Base-by-base conservation (phyloP, 1,284 basidiomycete species). In the Ustilago lituana region DNA sequence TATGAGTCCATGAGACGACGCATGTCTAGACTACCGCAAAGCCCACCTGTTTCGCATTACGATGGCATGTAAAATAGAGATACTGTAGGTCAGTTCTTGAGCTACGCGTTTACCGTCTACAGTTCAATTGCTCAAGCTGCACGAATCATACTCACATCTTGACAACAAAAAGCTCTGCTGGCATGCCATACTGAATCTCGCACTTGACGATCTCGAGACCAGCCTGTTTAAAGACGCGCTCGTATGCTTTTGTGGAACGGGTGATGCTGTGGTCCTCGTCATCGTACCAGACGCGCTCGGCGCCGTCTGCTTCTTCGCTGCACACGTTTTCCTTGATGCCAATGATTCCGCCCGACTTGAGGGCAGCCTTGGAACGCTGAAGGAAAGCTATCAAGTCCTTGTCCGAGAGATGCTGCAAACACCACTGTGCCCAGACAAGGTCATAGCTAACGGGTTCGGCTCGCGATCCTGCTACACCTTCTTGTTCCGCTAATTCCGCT, bases 311-410 rank as follows among this genome's bases (percentile, higher is more conserved):
- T 9, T 62, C 57, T 35, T 81, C 80, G 14, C 39, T 52, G 56
- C 78, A 80, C 0, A 82, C 77, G 39, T 82, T 82, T 50, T 82
- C 80, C 66, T 82, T 82, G 37, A 82, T 62, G 4, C 79, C 73
- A 20, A 82, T 80, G 24, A 77, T 55, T 12, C 79, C 79, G 5
- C 32, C 29, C n/a, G 49, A n/a, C 44, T 71, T 72, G 38, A 82
- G 74, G 3, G 72, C 64, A 3, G 43, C 56, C 35, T 73, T 67
- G 8, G 79, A 73, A 0, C 74, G 66, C 15, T 63, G 35, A 8
- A 82, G 66, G 41, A 82, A 82, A 11, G 55, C 39, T 39, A 79
- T 51, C 47, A 82, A 58, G 49, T 82, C 79, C 32, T 59, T 55
- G 51, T 82, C 79, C 26, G 77, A 78, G 14, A 81, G 62, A 37